phyloP scores from a whole-genome alignment of 805 yeast species.

The Saturnispora halmiae region DNA sequence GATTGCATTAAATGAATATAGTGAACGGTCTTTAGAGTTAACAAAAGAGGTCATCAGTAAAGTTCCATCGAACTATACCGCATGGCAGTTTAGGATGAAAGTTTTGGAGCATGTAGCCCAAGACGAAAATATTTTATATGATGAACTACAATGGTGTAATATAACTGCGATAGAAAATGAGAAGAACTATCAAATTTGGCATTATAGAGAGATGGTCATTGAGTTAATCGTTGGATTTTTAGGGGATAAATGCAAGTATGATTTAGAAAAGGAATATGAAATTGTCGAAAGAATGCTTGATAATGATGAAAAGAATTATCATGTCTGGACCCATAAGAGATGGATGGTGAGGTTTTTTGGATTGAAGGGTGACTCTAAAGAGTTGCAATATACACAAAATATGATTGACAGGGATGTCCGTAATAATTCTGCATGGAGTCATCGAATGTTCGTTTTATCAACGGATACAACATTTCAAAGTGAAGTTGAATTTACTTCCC shows the following conservation, averaged over 20 bases:
- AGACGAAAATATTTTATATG: slow-evolving; percentile 28
- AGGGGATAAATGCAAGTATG: slow-evolving; percentile 22
- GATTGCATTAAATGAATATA: slow-evolving; percentile 48
- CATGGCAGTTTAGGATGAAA: slow-evolving; percentile 66
- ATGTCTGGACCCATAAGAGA: slow-evolving; percentile 88
- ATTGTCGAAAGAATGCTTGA: slow-evolving; percentile 58
- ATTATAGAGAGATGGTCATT: slow-evolving; percentile 67
- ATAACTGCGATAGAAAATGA: slow-evolving; percentile 63
- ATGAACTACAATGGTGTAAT: slow-evolving; percentile 76
- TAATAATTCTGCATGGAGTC: slow-evolving; percentile 93
- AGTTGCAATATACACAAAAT: slow-evolving; percentile 40
- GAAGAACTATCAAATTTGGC: slow-evolving; percentile 97
- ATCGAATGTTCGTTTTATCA: slow-evolving; percentile 56
- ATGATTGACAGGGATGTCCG: slow-evolving; percentile 56
- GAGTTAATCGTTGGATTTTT: slow-evolving; percentile 20
- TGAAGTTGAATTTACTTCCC: slow-evolving; percentile 48
- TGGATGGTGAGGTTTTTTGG: slow-evolving; percentile 64
- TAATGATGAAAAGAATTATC: slow-evolving; percentile 85
- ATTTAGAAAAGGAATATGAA: slow-evolving; percentile 47
- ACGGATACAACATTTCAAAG: slow-evolving; percentile 22
- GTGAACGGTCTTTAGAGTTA: slow-evolving; percentile 61
- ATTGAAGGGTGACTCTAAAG: slow-evolving; percentile 37
- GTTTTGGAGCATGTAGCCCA: slow-evolving; percentile 32
- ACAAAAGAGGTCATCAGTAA: slow-evolving; percentile 53
- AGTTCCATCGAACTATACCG: slow-evolving; percentile 87